phyloP scores from a whole-genome alignment of 371 early-diverging fungal genomes.

The Apophysomyces sp. region DNA sequence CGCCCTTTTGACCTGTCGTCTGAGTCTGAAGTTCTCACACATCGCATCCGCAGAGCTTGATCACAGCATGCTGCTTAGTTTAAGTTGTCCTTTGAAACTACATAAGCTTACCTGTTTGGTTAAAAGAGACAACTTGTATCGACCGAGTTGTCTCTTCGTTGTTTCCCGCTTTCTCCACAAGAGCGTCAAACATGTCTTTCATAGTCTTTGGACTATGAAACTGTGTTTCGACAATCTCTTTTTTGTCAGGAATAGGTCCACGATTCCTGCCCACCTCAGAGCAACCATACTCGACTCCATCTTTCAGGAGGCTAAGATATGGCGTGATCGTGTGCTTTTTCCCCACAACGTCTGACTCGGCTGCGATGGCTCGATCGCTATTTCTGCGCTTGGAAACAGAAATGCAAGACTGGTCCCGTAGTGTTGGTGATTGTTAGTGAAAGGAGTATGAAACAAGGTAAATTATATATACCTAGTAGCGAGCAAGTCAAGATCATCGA shows the following conservation, averaged over 20 bases:
- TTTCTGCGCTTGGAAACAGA: background rate
- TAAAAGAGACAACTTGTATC: too few species aligned
- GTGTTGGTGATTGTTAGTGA: too few species aligned
- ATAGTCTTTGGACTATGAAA: constrained; percentile 3
- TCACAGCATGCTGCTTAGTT: too few species aligned
- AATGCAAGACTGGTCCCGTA: background rate
- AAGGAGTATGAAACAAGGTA: background rate
- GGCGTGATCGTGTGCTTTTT: background rate
- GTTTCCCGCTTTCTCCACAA: background rate
- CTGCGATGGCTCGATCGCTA: background rate
- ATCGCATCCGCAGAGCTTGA: too few species aligned
- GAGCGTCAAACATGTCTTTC: constrained; percentile 9
- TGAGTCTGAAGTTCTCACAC: too few species aligned
- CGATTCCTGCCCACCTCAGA: background rate
- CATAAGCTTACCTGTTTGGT: too few species aligned
- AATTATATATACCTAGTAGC: background rate
- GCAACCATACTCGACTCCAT: constrained; percentile 1
- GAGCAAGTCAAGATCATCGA: background rate
- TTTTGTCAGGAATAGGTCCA: background rate
- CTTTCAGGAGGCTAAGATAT: background rate
- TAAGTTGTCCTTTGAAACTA: too few species aligned
- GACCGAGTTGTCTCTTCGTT: too few species aligned
- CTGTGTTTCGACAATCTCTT: background rate
- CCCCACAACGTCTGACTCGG: background rate
- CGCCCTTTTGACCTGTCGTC: too few species aligned